These are phyloP conservation scores for Ramaria sp. DNA, from an alignment of 768 basidiomycete species.

Conservation along the genomic window DNA sequence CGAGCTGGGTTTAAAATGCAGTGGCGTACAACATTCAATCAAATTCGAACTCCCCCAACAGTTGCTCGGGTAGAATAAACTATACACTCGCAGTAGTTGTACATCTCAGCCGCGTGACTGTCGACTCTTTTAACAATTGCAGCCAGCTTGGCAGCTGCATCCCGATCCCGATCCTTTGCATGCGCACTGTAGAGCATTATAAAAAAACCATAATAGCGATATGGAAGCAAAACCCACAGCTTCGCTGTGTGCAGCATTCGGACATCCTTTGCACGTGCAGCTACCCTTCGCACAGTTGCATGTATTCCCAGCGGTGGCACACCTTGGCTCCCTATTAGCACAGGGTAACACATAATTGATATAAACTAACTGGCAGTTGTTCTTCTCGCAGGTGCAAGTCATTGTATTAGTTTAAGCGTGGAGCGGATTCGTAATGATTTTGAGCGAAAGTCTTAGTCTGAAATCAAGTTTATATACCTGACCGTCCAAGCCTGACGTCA, in stretches of 20 bases:
- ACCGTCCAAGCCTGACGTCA: background rate
- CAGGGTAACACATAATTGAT: background rate
- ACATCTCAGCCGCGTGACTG: too few relatives aligned
- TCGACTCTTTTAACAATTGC: too few relatives aligned
- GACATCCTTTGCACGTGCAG: conserved; percentile 8
- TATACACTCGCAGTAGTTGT: too few relatives aligned
- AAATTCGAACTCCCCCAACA: too few relatives aligned
- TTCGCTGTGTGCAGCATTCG: conserved; percentile 6
- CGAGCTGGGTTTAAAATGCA: too few relatives aligned
- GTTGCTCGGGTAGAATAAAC: too few relatives aligned
- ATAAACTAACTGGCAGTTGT: conserved; percentile 6
- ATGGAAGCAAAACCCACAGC: background rate
- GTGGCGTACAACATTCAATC: too few relatives aligned
- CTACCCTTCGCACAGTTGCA: conserved; percentile 3
- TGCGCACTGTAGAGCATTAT: background rate
- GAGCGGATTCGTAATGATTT: too few relatives aligned
- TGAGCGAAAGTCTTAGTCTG: too few relatives aligned
- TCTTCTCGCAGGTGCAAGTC: conserved; percentile 8
- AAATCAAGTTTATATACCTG: conserved; percentile 28
- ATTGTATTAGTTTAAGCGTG: background rate
- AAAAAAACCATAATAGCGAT: background rate
- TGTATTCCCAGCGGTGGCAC: conserved; percentile 1
- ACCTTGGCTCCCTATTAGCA: background rate
- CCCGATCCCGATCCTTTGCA: conserved; percentile 6
- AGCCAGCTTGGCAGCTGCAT: conserved; percentile 1